Evolutionary conservation across 2,329 filamentous ascomycete species (phyloP).

Genomic region (Penicillium sp.): DNA sequence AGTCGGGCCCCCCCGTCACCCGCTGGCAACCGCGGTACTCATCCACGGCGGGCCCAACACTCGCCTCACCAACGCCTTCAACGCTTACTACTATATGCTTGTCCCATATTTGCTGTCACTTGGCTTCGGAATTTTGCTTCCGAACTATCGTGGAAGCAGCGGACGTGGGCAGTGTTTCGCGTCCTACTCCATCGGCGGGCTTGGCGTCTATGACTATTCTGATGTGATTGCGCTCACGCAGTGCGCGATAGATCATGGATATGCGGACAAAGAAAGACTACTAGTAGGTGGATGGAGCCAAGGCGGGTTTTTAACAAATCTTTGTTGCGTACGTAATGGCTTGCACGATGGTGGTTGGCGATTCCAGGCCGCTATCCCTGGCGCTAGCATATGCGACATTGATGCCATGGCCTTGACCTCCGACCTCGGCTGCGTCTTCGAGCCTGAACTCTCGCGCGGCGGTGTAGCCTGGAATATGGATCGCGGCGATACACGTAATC

Average conservation of each 20-base stretch:
- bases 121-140: slow-evolving; percentile 27
- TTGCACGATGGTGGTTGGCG: slow-evolving; percentile 18
- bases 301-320: slow-evolving; percentile 24
- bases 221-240: slow-evolving; percentile 25
- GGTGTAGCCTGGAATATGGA: slow-evolving; percentile 24
- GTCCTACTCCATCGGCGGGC: slow-evolving; percentile 20
- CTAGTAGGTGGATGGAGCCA: slow-evolving; percentile 23
- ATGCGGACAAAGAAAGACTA: slow-evolving; percentile 20
- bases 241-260: slow-evolving; percentile 22
- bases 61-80: slow-evolving; percentile 23
- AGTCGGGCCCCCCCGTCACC: background rate
- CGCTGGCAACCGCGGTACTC: slow-evolving; percentile 24
- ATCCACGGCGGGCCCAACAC: slow-evolving; percentile 28
- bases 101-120: slow-evolving; percentile 22
- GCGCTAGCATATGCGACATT: slow-evolving; percentile 23
- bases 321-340: slow-evolving; percentile 1
- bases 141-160: slow-evolving; percentile 30
- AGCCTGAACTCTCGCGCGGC: slow-evolving; percentile 18
- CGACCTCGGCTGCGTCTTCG: slow-evolving; percentile 18
- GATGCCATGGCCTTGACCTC: slow-evolving; percentile 24
- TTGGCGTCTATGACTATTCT: slow-evolving; percentile 23
- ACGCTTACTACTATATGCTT: slow-evolving; percentile 22
- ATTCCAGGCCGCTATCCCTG: slow-evolving; percentile 23
- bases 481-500: slow-evolving; percentile 14
- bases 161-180: slow-evolving; percentile 25